phyloP scores from a whole-genome alignment of 2,329 filamentous ascomycete genomes.

The Ophioceras dolichostomum region DNA sequence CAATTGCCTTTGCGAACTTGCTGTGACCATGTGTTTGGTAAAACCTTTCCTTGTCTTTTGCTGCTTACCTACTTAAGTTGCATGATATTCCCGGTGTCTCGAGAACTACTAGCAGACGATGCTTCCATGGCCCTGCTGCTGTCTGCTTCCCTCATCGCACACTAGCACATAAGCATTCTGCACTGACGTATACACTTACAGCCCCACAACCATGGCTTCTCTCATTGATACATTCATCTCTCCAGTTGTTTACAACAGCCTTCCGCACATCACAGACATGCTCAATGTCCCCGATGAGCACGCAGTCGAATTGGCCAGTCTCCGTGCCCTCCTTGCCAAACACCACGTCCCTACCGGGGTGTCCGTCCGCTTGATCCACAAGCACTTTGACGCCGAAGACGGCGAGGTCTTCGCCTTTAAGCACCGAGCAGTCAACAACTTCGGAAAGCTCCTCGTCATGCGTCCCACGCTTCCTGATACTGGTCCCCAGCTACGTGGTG shows the following conservation, averaged over 20 bases:
- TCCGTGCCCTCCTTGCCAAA: neutral
- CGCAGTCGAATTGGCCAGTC: neutral
- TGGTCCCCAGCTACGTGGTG: neutral
- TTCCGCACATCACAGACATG: neutral
- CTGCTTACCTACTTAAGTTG: too few species aligned
- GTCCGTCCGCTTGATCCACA: neutral
- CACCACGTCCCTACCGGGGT: neutral
- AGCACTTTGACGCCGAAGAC: neutral
- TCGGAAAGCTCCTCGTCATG: neutral
- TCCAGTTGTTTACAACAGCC: neutral
- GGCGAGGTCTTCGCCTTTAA: neutral
- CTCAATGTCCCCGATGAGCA: neutral
- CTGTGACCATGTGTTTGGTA: too few species aligned
- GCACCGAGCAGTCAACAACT: neutral
- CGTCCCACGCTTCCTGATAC: neutral
- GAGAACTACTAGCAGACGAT: too few species aligned
- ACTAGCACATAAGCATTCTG: too few species aligned
- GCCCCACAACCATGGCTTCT: too few species aligned
- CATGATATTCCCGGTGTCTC: too few species aligned
- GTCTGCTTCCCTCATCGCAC: too few species aligned
- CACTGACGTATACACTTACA: too few species aligned
- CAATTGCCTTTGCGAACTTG: too few species aligned
- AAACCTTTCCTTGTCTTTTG: too few species aligned
- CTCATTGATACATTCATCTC: too few species aligned
- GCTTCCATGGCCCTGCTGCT: too few species aligned